Conservation (phyloP, 176 grass and related monocot genomes). For the Secale cereale region DNA sequence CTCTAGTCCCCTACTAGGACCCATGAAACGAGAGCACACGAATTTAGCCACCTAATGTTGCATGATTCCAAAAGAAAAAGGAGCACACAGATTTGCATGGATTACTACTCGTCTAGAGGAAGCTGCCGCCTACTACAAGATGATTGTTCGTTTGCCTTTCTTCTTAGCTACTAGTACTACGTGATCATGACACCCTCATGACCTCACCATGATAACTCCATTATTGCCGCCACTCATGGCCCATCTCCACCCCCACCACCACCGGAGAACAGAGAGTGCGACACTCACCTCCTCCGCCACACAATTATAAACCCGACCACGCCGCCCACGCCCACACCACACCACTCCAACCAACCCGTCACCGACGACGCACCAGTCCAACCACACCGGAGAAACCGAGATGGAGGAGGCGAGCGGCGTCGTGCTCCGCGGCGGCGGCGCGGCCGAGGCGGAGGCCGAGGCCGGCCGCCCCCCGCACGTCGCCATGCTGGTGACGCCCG, state of each 20-base stretch:
- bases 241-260: background rate
- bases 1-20: too few species aligned
- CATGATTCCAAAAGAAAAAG: too few species aligned
- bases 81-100: too few species aligned
- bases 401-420: background rate
- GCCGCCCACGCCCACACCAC: background rate
- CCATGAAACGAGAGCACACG: too few species aligned
- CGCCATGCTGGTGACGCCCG: too few species aligned
- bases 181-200: constrained; percentile 13
- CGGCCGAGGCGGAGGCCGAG: too few species aligned
- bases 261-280: background rate
- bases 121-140: too few species aligned
- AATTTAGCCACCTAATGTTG: too few species aligned
- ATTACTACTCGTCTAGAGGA: too few species aligned
- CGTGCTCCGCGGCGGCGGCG: too few species aligned
- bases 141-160: too few species aligned
- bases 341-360: background rate
- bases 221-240: background rate
- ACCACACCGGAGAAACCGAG: background rate
- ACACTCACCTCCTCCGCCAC: background rate
- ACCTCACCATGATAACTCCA: constrained; percentile 9
- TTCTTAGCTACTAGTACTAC: background rate
- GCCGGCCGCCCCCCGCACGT: background rate
- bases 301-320: constrained; percentile 5
- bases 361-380: background rate